Percentiles rank a stretch among this genome's conserved stretches.
Conservation (phyloP, 208 protist genomes). For the Crithidia mellificae region DNA sequence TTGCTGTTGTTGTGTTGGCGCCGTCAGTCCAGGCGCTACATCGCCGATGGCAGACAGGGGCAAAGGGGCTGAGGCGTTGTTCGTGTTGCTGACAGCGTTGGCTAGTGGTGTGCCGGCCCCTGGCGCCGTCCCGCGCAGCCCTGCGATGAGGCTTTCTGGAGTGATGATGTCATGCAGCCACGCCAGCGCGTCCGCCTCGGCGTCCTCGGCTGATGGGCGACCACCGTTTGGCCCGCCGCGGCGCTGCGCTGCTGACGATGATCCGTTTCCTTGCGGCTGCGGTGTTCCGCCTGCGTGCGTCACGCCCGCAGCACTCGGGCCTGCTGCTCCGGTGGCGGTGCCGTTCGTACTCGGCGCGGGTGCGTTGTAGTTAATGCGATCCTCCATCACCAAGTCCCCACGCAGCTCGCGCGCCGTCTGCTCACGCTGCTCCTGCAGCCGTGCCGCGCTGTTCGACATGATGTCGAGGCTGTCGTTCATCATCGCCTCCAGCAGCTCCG, state of each 20-base stretch:
- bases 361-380: constrained; percentile 61
- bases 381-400: constrained; percentile 53
- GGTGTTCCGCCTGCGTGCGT: too few relatives aligned
- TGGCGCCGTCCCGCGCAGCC: constrained; percentile 10
- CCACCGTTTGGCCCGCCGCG: not conserved
- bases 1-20: constrained; percentile 5
- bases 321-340: not conserved
- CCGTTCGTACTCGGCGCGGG: not conserved
- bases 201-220: constrained; percentile 17
- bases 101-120: constrained; percentile 10
- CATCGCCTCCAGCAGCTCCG: constrained; percentile 74
- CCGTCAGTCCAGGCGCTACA: not conserved
- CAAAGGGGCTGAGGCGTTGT: not conserved
- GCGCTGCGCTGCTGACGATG: not conserved
- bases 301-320: too few relatives aligned
- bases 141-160: constrained; percentile 42
- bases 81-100: not conserved
- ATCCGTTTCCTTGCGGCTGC: too few relatives aligned
- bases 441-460: constrained; percentile 27
- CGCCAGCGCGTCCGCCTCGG: constrained; percentile 64
- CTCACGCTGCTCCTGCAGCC: constrained; percentile 22
- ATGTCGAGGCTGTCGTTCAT: constrained; percentile 56
- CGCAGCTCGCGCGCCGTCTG: constrained; percentile 42
- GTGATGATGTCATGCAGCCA: constrained; percentile 86
- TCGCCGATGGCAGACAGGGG: not conserved